phyloP scores from a whole-genome alignment of 2,329 filamentous ascomycete genomes.

The Trichoderma sp. region DNA sequence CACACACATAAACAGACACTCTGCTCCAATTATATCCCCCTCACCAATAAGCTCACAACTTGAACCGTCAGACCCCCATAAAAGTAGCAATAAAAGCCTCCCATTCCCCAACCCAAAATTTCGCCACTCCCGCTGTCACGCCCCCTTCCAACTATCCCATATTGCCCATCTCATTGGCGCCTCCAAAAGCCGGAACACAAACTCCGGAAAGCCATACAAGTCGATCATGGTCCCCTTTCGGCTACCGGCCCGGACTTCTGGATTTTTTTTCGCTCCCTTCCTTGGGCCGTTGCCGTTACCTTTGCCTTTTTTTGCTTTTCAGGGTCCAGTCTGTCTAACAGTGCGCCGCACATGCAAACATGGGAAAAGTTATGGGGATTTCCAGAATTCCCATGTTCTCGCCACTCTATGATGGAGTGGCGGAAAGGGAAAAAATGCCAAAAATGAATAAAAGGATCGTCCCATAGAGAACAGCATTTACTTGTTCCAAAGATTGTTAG shows the following conservation, averaged over 20 bases:
- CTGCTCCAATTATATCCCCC: background rate
- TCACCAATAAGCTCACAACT: background rate
- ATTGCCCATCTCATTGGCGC: background rate
- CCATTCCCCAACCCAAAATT: background rate
- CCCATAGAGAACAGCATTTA: background rate
- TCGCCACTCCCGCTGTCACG: background rate
- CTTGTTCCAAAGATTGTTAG: background rate
- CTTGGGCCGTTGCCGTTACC: no score
- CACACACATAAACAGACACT: background rate
- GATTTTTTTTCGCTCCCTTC: background rate
- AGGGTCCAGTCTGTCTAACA: background rate
- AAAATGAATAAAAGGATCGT: background rate
- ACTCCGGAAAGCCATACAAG: background rate
- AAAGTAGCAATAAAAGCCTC: background rate
- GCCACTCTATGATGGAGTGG: background rate
- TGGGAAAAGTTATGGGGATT: background rate
- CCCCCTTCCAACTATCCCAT: background rate
- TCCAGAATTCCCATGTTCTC: slow-evolving; percentile 2
- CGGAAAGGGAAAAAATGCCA: background rate
- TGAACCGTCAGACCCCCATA: background rate
- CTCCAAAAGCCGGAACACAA: background rate
- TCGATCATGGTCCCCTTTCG: background rate
- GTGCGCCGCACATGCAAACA: background rate
- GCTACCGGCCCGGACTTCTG: background rate
- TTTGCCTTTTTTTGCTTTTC: background rate